Conservation (phyloP, 2,329 filamentous ascomycete species). For the Madurella fahalii region DNA sequence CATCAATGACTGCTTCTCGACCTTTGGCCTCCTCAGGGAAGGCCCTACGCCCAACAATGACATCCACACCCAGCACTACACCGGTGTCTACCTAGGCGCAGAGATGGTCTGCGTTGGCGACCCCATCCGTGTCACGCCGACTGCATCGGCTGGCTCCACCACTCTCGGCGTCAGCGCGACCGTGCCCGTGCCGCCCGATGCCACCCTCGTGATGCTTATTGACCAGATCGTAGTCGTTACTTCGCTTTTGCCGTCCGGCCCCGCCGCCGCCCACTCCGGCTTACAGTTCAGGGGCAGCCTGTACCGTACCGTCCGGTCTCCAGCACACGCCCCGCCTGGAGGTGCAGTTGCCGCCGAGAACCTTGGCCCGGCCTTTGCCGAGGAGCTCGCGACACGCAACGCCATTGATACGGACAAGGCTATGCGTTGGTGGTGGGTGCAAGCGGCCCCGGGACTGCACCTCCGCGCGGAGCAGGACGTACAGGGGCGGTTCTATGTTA, state of each 20-base stretch:
- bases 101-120: conserved; percentile 35
- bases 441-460: conserved; percentile 19
- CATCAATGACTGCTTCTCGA: conserved; percentile 34
- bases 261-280: not conserved
- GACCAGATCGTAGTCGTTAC: conserved; percentile 25
- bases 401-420: conserved; percentile 23
- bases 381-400: conserved; percentile 28
- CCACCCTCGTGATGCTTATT: conserved; percentile 30
- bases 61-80: conserved; percentile 21
- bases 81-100: conserved; percentile 35
- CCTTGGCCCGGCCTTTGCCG: conserved; percentile 25
- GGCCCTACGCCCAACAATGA: conserved; percentile 18
- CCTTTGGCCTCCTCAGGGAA: conserved; percentile 29
- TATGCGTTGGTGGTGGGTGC: conserved; percentile 33
- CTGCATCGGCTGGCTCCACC: not conserved
- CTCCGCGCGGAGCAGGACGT: conserved; percentile 40
- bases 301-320: conserved; percentile 25
- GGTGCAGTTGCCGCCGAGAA: conserved; percentile 15
- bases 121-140: conserved; percentile 30
- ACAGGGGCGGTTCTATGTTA: conserved; percentile 56
- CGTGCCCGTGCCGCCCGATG: conserved; percentile 4
- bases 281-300: conserved; percentile 30
- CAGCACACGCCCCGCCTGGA: conserved; percentile 7
- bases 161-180: not conserved
- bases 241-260: conserved; percentile 3